Evolutionary conservation across 352 stramenopile species (phyloP), one percentile per base, ranked within the genome.

Genomic region (Globisporangium lucens): DNA sequence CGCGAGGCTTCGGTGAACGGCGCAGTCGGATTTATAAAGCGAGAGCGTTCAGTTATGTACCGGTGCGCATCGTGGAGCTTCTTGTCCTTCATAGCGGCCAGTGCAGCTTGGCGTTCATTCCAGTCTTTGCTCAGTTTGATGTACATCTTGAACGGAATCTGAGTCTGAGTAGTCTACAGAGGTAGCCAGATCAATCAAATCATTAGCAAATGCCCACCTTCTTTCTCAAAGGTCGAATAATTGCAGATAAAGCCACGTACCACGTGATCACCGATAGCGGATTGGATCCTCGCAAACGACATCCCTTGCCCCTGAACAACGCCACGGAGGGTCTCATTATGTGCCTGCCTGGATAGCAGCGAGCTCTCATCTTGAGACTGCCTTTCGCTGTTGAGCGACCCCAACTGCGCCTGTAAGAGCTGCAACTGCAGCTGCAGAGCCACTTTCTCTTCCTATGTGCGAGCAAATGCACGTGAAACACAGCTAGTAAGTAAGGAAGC

Each of bases 81-180:
- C 29, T 59, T 41, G 53, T 59, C 27, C 4, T 59, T 59, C 53
- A 59, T 59, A 2, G 53, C 53, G 1, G 22, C 12, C 10, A 59
- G 53, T 12, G 53, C 43, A 20, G 53, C 53, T 10, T 59, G 53
- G 53, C 53, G 53, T 29, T 59, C 29, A 29, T 27, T 43, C 53
- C 53, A 43, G 15, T 59, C 29, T 5, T n/a, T 59, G 3, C 53
- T 29, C 27, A 59, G 53, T 8, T 41, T 41, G 15, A 59, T 59
- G 53, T 59, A 43, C 13, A 0, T 24, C 29, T 59, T 7, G 15
- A 59, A 41, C 0, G 53, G 53, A n/a, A 59, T 41, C 15, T 41
- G 53, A 35, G 15, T 59, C 12, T 59, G 30, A 3, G 53, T 10
- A 9, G 15, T 10, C 53, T 59, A 17, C n/a, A 24, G 27, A 59